Percentiles rank a stretch among this genome's conserved stretches.
Evolutionary conservation across 2,329 filamentous ascomycete genomes (phyloP).

Genomic region (Penicillium sp.): DNA sequence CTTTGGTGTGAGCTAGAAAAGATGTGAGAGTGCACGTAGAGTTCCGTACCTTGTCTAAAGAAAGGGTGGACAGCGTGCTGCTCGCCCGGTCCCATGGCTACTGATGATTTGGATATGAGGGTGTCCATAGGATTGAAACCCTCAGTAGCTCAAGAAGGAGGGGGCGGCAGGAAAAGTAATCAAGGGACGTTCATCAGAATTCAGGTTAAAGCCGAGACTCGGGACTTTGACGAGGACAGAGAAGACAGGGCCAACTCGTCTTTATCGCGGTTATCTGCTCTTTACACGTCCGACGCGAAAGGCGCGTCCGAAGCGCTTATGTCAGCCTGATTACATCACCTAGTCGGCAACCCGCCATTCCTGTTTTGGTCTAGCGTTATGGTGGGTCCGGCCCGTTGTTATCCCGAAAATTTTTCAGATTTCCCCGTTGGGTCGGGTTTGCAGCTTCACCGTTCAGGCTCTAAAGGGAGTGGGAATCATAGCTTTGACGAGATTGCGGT

Average conservation of each 20-base stretch:
- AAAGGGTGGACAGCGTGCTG: slow-evolving; percentile 43
- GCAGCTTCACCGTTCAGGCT: slow-evolving; percentile 19
- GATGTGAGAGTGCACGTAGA: neutral
- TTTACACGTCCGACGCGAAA: slow-evolving; percentile 21
- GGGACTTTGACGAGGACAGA: neutral
- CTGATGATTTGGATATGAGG: slow-evolving; percentile 23
- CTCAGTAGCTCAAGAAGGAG: slow-evolving; percentile 22
- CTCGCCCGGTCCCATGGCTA: slow-evolving; percentile 41
- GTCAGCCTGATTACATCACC: slow-evolving; percentile 14
- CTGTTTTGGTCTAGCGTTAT: slow-evolving; percentile 3
- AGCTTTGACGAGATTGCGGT: slow-evolving; percentile 6
- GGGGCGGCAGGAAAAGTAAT: neutral
- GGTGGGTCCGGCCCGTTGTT: slow-evolving; percentile 28
- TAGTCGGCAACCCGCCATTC: slow-evolving; percentile 7
- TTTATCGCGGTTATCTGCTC: slow-evolving; percentile 7
- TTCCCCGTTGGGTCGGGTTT: slow-evolving; percentile 20
- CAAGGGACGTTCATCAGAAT: slow-evolving; percentile 3
- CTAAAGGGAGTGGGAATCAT: slow-evolving; percentile 13
- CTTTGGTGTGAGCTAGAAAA: neutral
- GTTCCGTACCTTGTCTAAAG: slow-evolving; percentile 39
- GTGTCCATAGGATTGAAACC: slow-evolving; percentile 27
- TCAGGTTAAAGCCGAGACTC: neutral
- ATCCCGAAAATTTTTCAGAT: slow-evolving; percentile 40
- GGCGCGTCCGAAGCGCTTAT: slow-evolving; percentile 21
- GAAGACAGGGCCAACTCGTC: neutral